Evolutionary conservation across 2,329 filamentous ascomycete species (phyloP).

Genomic region (Dactylella cylindrospora): DNA sequence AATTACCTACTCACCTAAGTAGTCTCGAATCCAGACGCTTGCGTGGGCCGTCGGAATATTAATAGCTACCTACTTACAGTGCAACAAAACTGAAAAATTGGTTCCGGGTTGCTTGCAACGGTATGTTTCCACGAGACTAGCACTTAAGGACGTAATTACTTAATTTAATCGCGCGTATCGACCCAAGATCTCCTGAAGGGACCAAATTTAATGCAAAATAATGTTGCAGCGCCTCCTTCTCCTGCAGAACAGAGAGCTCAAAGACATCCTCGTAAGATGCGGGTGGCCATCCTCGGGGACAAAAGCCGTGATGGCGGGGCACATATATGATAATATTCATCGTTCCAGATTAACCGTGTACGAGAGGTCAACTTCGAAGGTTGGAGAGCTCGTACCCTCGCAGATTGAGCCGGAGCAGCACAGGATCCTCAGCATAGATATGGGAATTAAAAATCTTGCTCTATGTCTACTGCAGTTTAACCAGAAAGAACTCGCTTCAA

Average conservation of each 20-base stretch:
- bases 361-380: conserved; percentile 5
- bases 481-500: background rate
- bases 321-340: conserved; percentile 9
- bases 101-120: too few species aligned
- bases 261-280: conserved; percentile 33
- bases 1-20: too few species aligned
- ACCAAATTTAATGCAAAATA: too few species aligned
- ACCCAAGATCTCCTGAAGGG: background rate
- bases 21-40: too few species aligned
- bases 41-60: too few species aligned
- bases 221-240: conserved; percentile 9
- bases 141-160: too few species aligned
- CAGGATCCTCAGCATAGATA: conserved; percentile 74
- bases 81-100: too few species aligned
- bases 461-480: conserved; percentile 62
- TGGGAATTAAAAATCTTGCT: conserved; percentile 80
- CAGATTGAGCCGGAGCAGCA: conserved; percentile 13
- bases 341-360: conserved; percentile 4
- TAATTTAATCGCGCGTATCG: too few species aligned
- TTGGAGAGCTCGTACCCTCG: conserved; percentile 3
- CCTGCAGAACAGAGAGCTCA: conserved; percentile 29
- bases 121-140: too few species aligned
- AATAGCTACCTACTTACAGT: too few species aligned
- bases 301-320: conserved; percentile 13
- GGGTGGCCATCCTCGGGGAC: conserved; percentile 37